Percentiles rank a stretch among this genome's conserved stretches.
phyloP scores from a whole-genome alignment of 345 rosid species.

The Populus alba region DNA sequence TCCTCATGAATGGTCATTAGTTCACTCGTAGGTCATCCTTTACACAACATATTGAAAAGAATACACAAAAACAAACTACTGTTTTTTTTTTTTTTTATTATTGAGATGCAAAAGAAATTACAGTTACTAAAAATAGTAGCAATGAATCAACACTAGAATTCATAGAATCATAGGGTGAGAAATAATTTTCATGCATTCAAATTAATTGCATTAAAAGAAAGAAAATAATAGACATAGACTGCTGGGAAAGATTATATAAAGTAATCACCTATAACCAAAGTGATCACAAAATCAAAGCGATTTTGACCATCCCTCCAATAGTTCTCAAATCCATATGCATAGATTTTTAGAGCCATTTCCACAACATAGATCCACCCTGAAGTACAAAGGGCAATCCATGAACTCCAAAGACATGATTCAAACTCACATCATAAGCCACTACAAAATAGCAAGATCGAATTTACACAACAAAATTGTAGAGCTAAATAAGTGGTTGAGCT shows the following conservation, averaged over 20 bases:
- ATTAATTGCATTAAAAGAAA: not conserved
- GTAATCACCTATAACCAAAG: conserved; percentile 78
- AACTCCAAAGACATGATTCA: conserved; percentile 9
- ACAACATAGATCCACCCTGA: conserved; percentile 95
- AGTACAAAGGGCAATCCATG: conserved; percentile 10
- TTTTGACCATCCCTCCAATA: conserved; percentile 98
- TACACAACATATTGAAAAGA: not conserved
- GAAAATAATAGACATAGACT: not conserved
- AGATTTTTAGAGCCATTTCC: conserved; percentile 93
- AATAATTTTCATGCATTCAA: not conserved
- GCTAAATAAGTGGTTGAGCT: not conserved
- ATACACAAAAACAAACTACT: not conserved
- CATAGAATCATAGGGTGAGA: not conserved
- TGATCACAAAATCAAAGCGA: conserved; percentile 85
- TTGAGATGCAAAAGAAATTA: not conserved
- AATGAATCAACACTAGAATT: not conserved
- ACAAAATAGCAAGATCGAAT: not conserved
- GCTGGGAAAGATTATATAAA: not conserved
- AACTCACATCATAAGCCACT: conserved; percentile 2
- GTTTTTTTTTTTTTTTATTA: no score
- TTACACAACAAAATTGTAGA: not conserved
- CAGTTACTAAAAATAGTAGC: not conserved
- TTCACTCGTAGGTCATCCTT: not conserved
- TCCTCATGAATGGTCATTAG: not conserved
- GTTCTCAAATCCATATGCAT: conserved; percentile 78